These are phyloP conservation scores for Astrothelium macrocarpum DNA, from an alignment of 495 filamentous ascomycete genomes.

Conservation along the genomic window DNA sequence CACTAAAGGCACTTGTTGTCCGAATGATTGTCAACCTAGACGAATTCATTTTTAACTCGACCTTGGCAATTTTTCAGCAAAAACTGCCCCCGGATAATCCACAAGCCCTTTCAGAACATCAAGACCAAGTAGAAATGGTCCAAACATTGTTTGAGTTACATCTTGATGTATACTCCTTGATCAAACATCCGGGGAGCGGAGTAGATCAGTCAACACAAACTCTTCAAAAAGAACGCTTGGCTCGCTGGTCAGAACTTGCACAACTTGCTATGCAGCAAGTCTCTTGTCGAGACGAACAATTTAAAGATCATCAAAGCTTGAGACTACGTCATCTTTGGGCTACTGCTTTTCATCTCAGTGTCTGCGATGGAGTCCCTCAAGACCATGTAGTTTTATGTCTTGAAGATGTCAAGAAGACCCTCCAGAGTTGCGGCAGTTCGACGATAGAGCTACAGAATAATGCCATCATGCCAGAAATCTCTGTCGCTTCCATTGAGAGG, in stretches of 20 bases:
- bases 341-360: conserved; percentile 61
- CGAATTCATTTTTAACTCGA: conserved; percentile 50
- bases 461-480: conserved; percentile 79
- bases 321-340: conserved; percentile 72
- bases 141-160: conserved; percentile 83
- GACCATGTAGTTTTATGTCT: conserved; percentile 77
- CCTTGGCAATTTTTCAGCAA: conserved; percentile 24
- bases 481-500: conserved; percentile 65
- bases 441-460: conserved; percentile 73
- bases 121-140: conserved; percentile 40
- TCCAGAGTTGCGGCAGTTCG: conserved; percentile 32
- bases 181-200: conserved; percentile 64
- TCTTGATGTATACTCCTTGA: conserved; percentile 69
- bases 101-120: neutral
- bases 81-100: conserved; percentile 12
- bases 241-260: conserved; percentile 65
- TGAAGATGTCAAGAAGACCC: conserved; percentile 52
- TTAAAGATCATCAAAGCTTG: conserved; percentile 37
- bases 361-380: conserved; percentile 55
- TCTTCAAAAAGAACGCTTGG: conserved; percentile 57
- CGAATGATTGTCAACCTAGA: conserved; percentile 59
- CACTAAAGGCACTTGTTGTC: conserved; percentile 59
- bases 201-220: conserved; percentile 49
- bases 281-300: conserved; percentile 8
- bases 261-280: conserved; percentile 44